Evolutionary conservation across 345 rosid species (phyloP).

Genomic region (Acer campestre): DNA sequence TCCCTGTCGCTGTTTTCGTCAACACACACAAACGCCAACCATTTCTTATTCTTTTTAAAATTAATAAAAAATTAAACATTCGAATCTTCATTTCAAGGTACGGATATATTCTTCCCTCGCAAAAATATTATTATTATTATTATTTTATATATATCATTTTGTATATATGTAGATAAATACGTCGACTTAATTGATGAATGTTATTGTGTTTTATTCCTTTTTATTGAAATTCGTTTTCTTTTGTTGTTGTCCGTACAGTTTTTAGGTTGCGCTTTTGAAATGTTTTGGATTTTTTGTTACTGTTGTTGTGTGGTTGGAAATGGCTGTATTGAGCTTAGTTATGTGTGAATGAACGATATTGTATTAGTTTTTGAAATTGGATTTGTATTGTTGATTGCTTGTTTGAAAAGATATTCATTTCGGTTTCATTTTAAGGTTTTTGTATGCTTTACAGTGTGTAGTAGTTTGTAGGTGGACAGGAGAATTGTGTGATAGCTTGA

Average conservation of each 20-base stretch:
- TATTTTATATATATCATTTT: no score
- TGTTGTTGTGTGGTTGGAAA: not conserved
- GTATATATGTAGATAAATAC: not conserved
- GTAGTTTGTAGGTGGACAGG: not conserved
- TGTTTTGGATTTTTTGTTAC: not conserved
- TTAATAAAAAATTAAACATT: no score
- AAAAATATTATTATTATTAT: no score
- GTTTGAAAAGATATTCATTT: not conserved
- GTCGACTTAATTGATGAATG: not conserved
- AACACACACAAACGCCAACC: no score
- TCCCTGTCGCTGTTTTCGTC: no score
- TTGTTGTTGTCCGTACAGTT: not conserved
- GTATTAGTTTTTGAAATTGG: not conserved
- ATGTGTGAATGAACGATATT: not conserved
- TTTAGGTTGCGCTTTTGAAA: not conserved
- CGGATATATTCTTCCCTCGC: no score
- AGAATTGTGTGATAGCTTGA: no score
- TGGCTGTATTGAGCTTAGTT: not conserved
- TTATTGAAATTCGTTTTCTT: not conserved
- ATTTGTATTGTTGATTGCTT: not conserved
- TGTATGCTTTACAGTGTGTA: not conserved
- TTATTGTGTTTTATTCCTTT: not conserved
- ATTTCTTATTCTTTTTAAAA: no score
- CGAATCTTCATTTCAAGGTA: no score
- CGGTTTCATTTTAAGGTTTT: not conserved